These are phyloP conservation scores for Diaporthe sp. DNA, from an alignment of 2,329 filamentous ascomycete species.

Conservation along the genomic window DNA sequence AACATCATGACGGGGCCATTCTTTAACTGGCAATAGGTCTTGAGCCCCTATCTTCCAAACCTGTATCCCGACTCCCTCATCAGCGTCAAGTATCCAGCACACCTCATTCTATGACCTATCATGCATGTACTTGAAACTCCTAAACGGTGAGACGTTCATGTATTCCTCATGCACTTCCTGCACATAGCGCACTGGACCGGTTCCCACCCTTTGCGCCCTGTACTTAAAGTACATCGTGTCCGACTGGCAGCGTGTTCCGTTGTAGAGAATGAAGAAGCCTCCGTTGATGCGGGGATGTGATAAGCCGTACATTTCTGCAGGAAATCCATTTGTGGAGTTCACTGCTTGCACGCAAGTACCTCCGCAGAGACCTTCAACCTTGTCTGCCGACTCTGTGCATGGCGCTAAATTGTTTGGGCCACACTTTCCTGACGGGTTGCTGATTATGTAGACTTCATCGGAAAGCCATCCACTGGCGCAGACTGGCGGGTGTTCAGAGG, in stretches of 20 bases:
- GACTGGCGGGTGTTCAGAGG: not conserved
- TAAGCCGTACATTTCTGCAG: not conserved
- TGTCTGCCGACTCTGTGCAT: slow-evolving; percentile 1
- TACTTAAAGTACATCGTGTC: slow-evolving; percentile 5
- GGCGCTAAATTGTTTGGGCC: not conserved
- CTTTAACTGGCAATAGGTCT: not conserved
- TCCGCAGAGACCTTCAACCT: slow-evolving; percentile 5
- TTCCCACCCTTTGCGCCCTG: slow-evolving; percentile 5
- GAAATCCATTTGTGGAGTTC: not conserved
- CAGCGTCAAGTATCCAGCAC: not conserved
- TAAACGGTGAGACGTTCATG: slow-evolving; percentile 20
- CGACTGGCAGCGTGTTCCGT: not conserved
- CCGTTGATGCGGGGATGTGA: not conserved
- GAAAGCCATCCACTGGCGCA: not conserved
- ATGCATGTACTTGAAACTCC: not conserved
- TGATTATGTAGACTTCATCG: slow-evolving; percentile 17
- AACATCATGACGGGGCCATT: not conserved
- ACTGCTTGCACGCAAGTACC: slow-evolving; percentile 3
- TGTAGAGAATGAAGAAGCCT: slow-evolving; percentile 15
- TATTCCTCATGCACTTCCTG: not conserved
- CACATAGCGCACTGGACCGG: slow-evolving; percentile 1
- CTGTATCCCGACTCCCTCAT: not conserved
- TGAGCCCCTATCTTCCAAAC: too few relatives aligned
- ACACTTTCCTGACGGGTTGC: not conserved
- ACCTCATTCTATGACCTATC: not conserved